Base-by-base conservation (phyloP, 768 basidiomycete species). In the Tricholoma matsutake region DNA sequence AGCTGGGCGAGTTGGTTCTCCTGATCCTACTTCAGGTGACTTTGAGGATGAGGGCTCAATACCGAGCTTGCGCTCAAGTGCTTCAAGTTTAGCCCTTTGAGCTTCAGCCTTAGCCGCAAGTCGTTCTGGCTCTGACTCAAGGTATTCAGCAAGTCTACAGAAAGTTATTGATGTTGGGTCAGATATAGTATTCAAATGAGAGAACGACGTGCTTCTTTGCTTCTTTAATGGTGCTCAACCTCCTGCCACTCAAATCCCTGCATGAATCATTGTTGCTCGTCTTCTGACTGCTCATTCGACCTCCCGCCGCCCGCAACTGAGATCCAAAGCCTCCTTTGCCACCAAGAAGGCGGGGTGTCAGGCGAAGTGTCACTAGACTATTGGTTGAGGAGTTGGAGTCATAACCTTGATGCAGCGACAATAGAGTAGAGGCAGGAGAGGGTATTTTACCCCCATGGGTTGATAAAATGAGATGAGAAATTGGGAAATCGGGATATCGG, bases 251-350 rank as follows among this genome's bases (percentile, higher is more conserved):
- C 37, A 99, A 81, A 70, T 98, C 97, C 53, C 97, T 79, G 72
- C 95, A 97, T 7, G 92, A 92, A 71, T 98, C 96, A 63, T 95
- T 95, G 73, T 95, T 96, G 73, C 82, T 95, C 22, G 94, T 94
- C 80, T 94, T 94, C 78, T 95, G 93, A 66, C 89, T 91, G 69
- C 91, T 93, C 97, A 99, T 99, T 32, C 96, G 85, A 11, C 97
- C 96, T 65, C 97, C 97, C 13, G 96, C 96, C 0, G 97, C 96
- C 72, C 97, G 85, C 65, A 99, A 81, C 78, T 98, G 95, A 16
- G 91, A 92, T 3, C 97, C 97, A 69, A 99, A 98, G 34, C 96
- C 97, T 72, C 97, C 96, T 76, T 98, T 99, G 18, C 97, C 97
- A 54, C 96, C 96, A 2, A 81, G 79, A 6, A 98, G 70, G 25